phyloP scores from a whole-genome alignment of 1,284 basidiomycete genomes.

The Puccinia novopanici region DNA sequence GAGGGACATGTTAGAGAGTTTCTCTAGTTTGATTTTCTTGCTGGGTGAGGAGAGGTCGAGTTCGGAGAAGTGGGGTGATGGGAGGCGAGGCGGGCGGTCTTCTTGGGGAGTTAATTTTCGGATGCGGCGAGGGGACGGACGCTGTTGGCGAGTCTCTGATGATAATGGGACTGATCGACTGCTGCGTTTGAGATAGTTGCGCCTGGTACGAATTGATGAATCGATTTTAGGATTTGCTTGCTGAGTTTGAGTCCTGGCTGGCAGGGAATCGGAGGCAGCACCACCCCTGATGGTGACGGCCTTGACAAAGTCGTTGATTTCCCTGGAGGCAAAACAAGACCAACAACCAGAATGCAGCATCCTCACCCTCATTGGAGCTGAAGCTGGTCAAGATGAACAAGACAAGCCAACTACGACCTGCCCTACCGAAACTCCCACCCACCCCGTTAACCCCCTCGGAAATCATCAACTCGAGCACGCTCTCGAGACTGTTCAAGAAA shows the following conservation, averaged over 20 bases:
- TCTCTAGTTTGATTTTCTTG: constrained; percentile 29
- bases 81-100: constrained; percentile 12
- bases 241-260: neutral
- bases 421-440: constrained; percentile 25
- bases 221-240: neutral
- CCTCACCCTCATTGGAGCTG: too few species aligned
- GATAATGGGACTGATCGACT: constrained; percentile 23
- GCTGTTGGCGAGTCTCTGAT: constrained; percentile 23
- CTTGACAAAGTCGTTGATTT: constrained; percentile 49
- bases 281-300: constrained; percentile 35
- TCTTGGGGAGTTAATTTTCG: neutral
- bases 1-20: neutral
- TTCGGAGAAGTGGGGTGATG: neutral
- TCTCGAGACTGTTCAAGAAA: constrained; percentile 23
- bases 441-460: constrained; percentile 38
- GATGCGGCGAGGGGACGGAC: neutral
- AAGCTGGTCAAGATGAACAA: too few species aligned
- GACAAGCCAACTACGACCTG: constrained; percentile 19
- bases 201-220: constrained; percentile 13
- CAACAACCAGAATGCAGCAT: too few species aligned
- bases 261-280: neutral
- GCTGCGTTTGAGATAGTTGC: constrained; percentile 15
- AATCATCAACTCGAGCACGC: constrained; percentile 29
- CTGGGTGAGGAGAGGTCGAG: constrained; percentile 36
- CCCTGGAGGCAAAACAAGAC: too few species aligned